Percentiles rank a stretch among this genome's conserved stretches.
Conservation (phyloP, 768 basidiomycete species). For the Mycena chlorophos region DNA sequence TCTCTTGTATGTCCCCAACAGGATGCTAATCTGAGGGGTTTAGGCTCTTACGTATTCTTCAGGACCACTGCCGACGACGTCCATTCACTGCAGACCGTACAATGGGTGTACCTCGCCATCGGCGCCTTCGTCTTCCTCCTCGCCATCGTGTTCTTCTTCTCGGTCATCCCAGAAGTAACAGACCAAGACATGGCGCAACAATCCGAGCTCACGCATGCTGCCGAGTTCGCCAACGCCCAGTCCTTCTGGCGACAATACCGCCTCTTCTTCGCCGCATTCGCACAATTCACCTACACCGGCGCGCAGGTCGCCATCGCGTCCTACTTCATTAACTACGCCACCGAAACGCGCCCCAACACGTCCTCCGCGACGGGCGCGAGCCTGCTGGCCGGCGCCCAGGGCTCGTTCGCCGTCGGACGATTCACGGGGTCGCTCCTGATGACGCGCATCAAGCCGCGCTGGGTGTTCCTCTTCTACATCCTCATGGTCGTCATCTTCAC, state of each 20-base stretch:
- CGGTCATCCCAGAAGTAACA: constrained; percentile 37
- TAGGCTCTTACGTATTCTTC: constrained; percentile 36
- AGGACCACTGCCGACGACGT: constrained; percentile 34
- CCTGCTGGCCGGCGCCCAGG: constrained; percentile 35
- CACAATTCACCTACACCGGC: constrained; percentile 35
- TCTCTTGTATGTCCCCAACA: no score
- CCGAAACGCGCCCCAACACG: constrained; percentile 29
- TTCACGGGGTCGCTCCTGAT: constrained; percentile 34
- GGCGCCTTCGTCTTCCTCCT: constrained; percentile 35
- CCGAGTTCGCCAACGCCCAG: constrained; percentile 24
- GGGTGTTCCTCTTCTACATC: constrained; percentile 32
- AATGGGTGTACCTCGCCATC: constrained; percentile 38
- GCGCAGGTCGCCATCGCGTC: constrained; percentile 35
- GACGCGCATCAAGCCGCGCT: constrained; percentile 31
- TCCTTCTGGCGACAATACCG: constrained; percentile 32
- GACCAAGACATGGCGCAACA: constrained; percentile 38
- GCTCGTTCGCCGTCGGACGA: constrained; percentile 33
- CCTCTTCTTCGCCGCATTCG: constrained; percentile 35
- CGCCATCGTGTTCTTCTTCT: constrained; percentile 34
- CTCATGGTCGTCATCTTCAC: constrained; percentile 31
- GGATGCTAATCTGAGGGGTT: no score
- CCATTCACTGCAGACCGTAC: constrained; percentile 31
- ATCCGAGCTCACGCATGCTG: constrained; percentile 34
- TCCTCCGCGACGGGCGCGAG: constrained; percentile 29
- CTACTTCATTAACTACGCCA: constrained; percentile 37